These are phyloP conservation scores for Prunus mongolica DNA, from an alignment of 306 rosid genomes.

Conservation along the genomic window DNA sequence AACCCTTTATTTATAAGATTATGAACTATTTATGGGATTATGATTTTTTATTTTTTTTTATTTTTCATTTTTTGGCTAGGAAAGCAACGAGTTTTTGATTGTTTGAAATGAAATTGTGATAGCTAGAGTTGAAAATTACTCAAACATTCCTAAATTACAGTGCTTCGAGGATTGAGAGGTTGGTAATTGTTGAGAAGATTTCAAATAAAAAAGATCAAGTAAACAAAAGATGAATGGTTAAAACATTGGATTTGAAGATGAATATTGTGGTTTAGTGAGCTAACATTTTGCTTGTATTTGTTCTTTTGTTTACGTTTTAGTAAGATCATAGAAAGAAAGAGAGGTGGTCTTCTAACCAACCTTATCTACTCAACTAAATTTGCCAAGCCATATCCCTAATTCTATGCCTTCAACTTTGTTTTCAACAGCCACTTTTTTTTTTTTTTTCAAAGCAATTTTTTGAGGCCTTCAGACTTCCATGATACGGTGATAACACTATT, in stretches of 20 bases:
- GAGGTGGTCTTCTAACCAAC: constrained; percentile 6
- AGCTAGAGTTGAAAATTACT: too few species aligned
- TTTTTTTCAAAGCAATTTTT: neutral
- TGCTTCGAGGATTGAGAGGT: neutral
- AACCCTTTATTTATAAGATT: too few species aligned
- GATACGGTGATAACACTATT: too few species aligned
- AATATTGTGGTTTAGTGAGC: neutral
- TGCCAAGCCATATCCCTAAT: neutral
- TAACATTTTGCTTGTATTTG: neutral
- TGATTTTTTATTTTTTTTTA: too few species aligned
- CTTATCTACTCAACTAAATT: constrained; percentile 11
- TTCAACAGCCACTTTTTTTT: neutral
- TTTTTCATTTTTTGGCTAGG: too few species aligned
- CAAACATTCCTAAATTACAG: neutral
- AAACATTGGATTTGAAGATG: neutral
- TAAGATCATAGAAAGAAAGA: neutral
- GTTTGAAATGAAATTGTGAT: too few species aligned
- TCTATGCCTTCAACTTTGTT: neutral
- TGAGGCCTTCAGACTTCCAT: too few species aligned
- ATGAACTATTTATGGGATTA: too few species aligned
- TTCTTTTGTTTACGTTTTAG: neutral
- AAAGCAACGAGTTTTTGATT: too few species aligned
- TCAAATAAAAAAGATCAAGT: neutral
- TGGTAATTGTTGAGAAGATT: neutral
- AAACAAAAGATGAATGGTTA: neutral